phyloP scores from a whole-genome alignment of 2,329 filamentous ascomycete species.

The Oidium heveae region DNA sequence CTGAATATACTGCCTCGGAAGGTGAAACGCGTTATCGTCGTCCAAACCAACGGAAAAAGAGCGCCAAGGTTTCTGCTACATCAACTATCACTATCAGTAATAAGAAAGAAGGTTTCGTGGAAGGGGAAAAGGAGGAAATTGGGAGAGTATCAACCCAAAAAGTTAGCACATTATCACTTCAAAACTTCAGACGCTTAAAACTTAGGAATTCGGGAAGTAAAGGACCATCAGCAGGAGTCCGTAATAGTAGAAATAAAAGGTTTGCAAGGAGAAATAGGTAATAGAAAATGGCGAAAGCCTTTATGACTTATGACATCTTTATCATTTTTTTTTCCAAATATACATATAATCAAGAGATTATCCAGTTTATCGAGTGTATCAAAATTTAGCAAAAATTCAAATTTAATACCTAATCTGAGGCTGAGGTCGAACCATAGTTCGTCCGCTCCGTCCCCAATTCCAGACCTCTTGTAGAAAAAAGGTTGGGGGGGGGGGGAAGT shows the following conservation, averaged over 20 bases:
- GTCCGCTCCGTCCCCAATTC: no score
- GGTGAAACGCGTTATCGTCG: constrained; percentile 14
- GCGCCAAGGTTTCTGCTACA: no score
- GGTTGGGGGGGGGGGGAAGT: no score
- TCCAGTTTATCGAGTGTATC: no score
- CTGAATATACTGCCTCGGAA: constrained; percentile 14
- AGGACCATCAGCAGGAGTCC: constrained; percentile 23
- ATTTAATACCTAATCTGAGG: no score
- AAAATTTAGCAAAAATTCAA: no score
- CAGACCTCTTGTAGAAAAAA: no score
- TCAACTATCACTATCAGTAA: no score
- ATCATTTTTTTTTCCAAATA: no score
- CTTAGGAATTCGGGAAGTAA: constrained; percentile 35
- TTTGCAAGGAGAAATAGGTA: constrained; percentile 27
- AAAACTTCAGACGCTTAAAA: constrained; percentile 42
- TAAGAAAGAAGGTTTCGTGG: constrained; percentile 8
- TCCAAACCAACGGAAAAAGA: constrained; percentile 3
- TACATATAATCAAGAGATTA: no score
- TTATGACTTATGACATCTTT: no score
- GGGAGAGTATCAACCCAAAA: constrained; percentile 30
- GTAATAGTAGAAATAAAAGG: constrained; percentile 20
- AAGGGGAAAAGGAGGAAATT: constrained; percentile 13
- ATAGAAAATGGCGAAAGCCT: background rate
- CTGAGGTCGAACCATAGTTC: no score
- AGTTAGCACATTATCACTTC: constrained; percentile 36